Base-by-base conservation (phyloP, 2,329 filamentous ascomycete genomes). In the Hortaea sp. region DNA sequence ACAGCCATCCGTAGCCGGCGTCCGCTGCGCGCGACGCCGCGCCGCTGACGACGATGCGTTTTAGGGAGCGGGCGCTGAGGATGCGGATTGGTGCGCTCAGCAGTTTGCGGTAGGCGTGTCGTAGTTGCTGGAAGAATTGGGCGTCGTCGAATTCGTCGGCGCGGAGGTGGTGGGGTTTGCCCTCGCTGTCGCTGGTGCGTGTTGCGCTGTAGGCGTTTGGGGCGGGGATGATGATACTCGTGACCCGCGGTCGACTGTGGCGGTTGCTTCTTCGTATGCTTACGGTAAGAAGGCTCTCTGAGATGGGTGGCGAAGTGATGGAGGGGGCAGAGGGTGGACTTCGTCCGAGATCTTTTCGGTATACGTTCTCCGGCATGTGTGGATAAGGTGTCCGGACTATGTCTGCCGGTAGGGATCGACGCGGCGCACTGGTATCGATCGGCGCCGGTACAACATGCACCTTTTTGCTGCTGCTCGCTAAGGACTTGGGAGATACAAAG, bases 351-450 rank as follows among this genome's bases (percentile, higher is more conserved):
- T 59, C 48, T 43, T 62, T 62, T 44, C 53, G 56, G 41, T 51
- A 47, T 7, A 52, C 43, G 13, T 40, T 43, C 11, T 53, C 45
- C 2, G 48, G 29, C 7, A 49, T 45, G 45, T 52, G 54, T 27
- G 63, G 60, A 44, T 64, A 64, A 1, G 63, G 60, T 20, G 63
- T 66, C 5, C 60, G 56, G 10, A 64, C 53, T 1, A 63, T 48
- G 29, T 59, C 46, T 13, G 51, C 49, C 3, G 61, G 60, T 2
- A 62, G 50, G 1, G 54, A 57, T 7, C 45, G 40, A 12, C 49
- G 50, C 1, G 56, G 45, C 1, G 30, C 47, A 1, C 53, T 49
- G 1, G 59, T 60, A 41, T 65, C 56, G 29, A 66, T 64, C 0
- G 61, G 61, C 20, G 61, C 61, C 6, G 62, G 63, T 5, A 60